Evolutionary conservation across 164 flowering plant genomes (phyloP).

Genomic region (Vitis labrusca): DNA sequence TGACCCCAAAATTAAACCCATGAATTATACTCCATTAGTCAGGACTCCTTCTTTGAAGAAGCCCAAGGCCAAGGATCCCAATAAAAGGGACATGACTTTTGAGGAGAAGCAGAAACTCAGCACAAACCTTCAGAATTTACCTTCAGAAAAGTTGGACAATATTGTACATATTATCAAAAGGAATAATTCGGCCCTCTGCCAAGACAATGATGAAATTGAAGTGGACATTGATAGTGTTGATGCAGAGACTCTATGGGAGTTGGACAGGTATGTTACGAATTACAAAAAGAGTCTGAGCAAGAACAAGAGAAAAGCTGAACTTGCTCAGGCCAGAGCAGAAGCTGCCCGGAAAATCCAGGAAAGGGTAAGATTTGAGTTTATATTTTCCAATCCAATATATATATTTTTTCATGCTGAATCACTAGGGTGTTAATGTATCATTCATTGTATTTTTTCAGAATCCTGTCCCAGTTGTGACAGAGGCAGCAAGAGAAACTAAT

Average conservation of each 20-base stretch:
- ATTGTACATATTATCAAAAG: constrained; percentile 64
- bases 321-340: constrained; percentile 38
- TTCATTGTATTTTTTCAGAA: constrained; percentile 20
- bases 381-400: not conserved
- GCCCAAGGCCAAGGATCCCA: constrained; percentile 66
- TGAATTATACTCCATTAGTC: constrained; percentile 23
- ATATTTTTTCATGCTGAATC: not conserved
- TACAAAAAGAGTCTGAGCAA: constrained; percentile 63
- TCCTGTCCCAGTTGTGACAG: constrained; percentile 18
- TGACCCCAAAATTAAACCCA: constrained; percentile 26
- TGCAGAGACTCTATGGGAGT: constrained; percentile 73
- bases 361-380: constrained; percentile 21
- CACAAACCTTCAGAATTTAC: constrained; percentile 52
- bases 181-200: constrained; percentile 50
- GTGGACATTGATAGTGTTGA: constrained; percentile 74
- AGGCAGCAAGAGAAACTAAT: constrained; percentile 28
- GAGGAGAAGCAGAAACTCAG: constrained; percentile 71
- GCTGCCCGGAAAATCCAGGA: constrained; percentile 26
- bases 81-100: constrained; percentile 67
- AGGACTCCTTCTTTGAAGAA: constrained; percentile 48
- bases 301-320: constrained; percentile 57
- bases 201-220: constrained; percentile 67
- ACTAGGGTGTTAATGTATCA: not conserved
- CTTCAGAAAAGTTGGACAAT: constrained; percentile 59
- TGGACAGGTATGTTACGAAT: constrained; percentile 67